A percentile compares a stretch with the other conserved stretches of the same genome.
Conservation (phyloP, 73 alveolate species). For the Paramecium caudatum region DNA sequence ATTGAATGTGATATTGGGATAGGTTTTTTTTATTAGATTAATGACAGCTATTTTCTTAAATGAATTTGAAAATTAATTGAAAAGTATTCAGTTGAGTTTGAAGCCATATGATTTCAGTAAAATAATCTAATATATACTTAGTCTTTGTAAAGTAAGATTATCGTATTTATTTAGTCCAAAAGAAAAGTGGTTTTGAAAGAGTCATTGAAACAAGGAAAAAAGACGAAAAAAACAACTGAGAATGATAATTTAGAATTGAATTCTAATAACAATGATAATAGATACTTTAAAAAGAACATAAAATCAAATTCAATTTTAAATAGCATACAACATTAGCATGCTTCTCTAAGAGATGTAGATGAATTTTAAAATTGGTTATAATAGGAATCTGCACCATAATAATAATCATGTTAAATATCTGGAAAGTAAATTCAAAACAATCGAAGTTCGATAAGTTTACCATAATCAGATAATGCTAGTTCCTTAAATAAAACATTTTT, state of each 20-base stretch:
- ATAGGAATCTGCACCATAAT: not conserved
- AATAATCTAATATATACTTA: not conserved
- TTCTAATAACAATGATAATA: not conserved
- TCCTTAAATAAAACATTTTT: not conserved
- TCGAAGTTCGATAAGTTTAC: not conserved
- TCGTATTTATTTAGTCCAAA: not conserved
- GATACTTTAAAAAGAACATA: not conserved
- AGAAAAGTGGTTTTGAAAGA: not conserved
- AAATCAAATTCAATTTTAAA: not conserved
- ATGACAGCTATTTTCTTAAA: conserved; percentile 69
- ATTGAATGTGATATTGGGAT: conserved; percentile 44
- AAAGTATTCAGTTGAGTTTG: conserved; percentile 7
- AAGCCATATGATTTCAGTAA: conserved; percentile 10
- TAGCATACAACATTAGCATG: not conserved
- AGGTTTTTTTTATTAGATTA: conserved; percentile 66
- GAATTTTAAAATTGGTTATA: not conserved
- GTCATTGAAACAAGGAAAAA: not conserved
- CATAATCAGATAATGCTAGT: not conserved
- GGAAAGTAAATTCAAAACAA: not conserved
- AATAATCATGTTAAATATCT: not conserved
- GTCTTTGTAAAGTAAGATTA: not conserved
- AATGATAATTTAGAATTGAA: not conserved
- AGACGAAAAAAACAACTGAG: not conserved
- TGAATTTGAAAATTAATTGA: conserved; percentile 3
- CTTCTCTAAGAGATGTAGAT: not conserved